These are phyloP conservation scores for Chlorella sorokiniana DNA, from an alignment of 139 green algal species.

Conservation along the genomic window DNA sequence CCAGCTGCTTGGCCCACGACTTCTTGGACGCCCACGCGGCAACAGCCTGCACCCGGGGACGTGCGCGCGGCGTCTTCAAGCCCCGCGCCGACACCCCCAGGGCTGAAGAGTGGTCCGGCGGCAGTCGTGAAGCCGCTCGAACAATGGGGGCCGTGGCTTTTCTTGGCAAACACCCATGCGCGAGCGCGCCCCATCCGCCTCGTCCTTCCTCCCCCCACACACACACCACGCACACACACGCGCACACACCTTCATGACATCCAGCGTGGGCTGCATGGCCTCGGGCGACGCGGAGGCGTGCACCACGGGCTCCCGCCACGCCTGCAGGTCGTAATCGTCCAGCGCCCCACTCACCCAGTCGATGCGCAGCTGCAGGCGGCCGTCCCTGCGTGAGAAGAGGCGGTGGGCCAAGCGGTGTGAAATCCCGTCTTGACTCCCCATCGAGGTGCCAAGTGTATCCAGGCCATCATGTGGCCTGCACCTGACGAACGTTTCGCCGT, in stretches of 20 bases:
- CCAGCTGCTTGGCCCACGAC: slow-evolving; percentile 5
- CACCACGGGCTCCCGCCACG: background rate
- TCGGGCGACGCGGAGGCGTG: slow-evolving; percentile 2
- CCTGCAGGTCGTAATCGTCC: background rate
- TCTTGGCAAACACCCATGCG: too few relatives aligned
- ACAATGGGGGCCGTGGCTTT: too few relatives aligned
- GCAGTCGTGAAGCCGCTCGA: too few relatives aligned
- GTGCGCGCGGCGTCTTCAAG: too few relatives aligned
- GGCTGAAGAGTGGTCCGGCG: too few relatives aligned
- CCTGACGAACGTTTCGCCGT: slow-evolving; percentile 23
- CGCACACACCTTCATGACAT: background rate
- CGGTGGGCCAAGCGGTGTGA: background rate
- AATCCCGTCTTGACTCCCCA: background rate
- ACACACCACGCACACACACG: too few relatives aligned
- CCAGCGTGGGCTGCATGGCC: slow-evolving; percentile 17
- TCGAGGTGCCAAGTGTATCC: background rate
- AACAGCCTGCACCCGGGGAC: background rate
- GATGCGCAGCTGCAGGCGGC: slow-evolving; percentile 9
- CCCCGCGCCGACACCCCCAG: too few relatives aligned
- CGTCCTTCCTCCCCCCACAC: too few relatives aligned
- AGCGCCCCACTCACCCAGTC: slow-evolving; percentile 12
- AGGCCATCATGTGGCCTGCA: background rate
- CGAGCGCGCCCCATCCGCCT: too few relatives aligned
- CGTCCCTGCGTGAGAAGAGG: background rate
- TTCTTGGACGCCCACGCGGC: background rate